These are phyloP conservation scores for Jasminum sambac DNA, from an alignment of 257 asterid genomes.

Conservation along the genomic window DNA sequence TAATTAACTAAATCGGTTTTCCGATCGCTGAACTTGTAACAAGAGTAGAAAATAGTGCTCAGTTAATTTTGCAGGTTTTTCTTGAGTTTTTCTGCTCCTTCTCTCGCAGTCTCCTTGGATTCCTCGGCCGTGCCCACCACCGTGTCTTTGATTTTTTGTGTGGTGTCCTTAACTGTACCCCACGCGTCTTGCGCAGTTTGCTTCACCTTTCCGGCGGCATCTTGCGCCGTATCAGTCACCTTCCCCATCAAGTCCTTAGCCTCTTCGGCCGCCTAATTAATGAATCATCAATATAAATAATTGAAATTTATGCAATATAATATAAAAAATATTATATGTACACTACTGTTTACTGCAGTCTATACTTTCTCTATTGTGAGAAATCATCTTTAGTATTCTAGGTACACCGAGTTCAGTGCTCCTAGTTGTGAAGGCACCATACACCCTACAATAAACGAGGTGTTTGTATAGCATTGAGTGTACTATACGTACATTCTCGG, in stretches of 20 bases:
- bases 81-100: slow-evolving; percentile 37
- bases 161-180: slow-evolving; percentile 53
- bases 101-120: slow-evolving; percentile 37
- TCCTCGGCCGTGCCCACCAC: slow-evolving; percentile 56
- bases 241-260: slow-evolving; percentile 52
- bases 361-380: too few relatives aligned
- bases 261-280: slow-evolving; percentile 44
- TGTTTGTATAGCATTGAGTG: too few relatives aligned
- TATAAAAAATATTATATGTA: too few relatives aligned
- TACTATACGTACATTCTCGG: slow-evolving; percentile 38
- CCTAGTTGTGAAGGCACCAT: too few relatives aligned
- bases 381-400: too few relatives aligned
- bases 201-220: slow-evolving; percentile 58
- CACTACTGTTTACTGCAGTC: too few relatives aligned
- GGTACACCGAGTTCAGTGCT: too few relatives aligned
- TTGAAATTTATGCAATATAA: background rate
- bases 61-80: slow-evolving; percentile 34
- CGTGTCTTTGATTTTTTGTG: slow-evolving; percentile 59
- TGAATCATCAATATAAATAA: background rate
- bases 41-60: background rate
- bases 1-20: background rate
- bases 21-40: background rate
- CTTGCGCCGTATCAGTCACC: slow-evolving; percentile 52
- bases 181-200: slow-evolving; percentile 58
- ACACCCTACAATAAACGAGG: too few relatives aligned